Base-by-base conservation (phyloP, 2,329 filamentous ascomycete genomes). In the Ascochyta lentis region DNA sequence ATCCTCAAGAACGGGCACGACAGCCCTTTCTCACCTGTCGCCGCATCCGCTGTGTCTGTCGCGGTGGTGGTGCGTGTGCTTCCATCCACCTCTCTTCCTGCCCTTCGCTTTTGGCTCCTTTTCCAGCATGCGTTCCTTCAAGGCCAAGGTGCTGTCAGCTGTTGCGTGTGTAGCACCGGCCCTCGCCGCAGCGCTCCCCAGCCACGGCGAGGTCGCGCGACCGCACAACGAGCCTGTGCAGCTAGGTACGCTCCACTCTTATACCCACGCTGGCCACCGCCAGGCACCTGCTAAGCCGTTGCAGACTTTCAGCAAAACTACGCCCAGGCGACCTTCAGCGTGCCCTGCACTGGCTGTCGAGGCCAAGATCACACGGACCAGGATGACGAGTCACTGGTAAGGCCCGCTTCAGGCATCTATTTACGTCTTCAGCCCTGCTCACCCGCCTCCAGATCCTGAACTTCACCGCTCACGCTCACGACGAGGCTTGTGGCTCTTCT, bases 301-400 rank as follows among this genome's bases (percentile, higher is more conserved):
- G n/a, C 50, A 76, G 73, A 74, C 49, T 49, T 69, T 49, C 71
- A 70, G 43, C 65, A 72, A 45, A 66, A 63, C 51, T 73, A 74
- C 67, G 71, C 71, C 48, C 68, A 76, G 70, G 76, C 77, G 54
- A 78, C 72, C 45, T 79, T 80, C 71, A 70, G 67, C 46, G 67
- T 80, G 35, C 74, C 77, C 33, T 78, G 76, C 68, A 61, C 57
- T 51, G 70, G 72, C 55, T 79, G 75, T 77, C 77, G 76, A 76
- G 71, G 75, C 76, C 57, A 55, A 61, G 57, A 62, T 60, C 67
- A 73, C 69, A 71, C 69, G 65, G 64, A 64, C 67, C 67, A 66
- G 59, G 70, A 72, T 76, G 75, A 77, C 75, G 75, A 76, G 62
- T 70, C 75, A 48, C 67, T 76, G 49, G 73, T 77, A 71, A 70